Base-by-base conservation (phyloP, 257 asterid genomes). In the Scutellaria barbata region DNA sequence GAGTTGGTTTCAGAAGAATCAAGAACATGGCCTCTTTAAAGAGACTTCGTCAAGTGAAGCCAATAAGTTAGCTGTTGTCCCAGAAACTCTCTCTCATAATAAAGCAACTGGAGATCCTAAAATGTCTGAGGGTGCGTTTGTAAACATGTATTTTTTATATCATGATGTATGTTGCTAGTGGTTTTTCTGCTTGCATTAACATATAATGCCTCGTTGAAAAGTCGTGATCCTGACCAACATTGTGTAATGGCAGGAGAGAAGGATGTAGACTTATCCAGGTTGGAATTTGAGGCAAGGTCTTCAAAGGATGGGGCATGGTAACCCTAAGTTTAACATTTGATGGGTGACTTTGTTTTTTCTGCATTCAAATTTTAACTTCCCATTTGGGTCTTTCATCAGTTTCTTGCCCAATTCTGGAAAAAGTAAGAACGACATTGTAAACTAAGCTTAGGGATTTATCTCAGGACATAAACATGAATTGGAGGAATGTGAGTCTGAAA, bases 221-320 rank as follows among this genome's bases (percentile, higher is more conserved):
- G 17, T 50, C 67, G 63, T 63, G 59, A 57, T 67, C 59, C 54
- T 69, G 72, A 48, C 68, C 62, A 20, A 50, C 54, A 25, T 47
- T 72, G 57, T 63, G 47, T 41, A 12, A 18, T 83, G 76, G 66
- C 90, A 90, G 97, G 80, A 66, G 78, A 68, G 74, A 79, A 74
- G 60, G 76, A 48, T 83, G 75, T 75, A 64, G 85, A 89, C 63
- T 39, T 78, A 18, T 79, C 90, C 22, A 77, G 52, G 53, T 48
- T 89, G 86, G 91, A 89, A 80, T 91, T 89, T 72, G 97, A 91
- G 81, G 97, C 99, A 3, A 85, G 79, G 81, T 94, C 98, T 59
- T 39, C 87, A 2, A 81, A 60, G 77, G 98, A 94, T 67, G 95
- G 89, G 58, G 98, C 98, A 45, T 94, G 97, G 98, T 91, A 84